Evolutionary conservation across 768 basidiomycete species (phyloP).

Genomic region (Floccularia luteovirens): DNA sequence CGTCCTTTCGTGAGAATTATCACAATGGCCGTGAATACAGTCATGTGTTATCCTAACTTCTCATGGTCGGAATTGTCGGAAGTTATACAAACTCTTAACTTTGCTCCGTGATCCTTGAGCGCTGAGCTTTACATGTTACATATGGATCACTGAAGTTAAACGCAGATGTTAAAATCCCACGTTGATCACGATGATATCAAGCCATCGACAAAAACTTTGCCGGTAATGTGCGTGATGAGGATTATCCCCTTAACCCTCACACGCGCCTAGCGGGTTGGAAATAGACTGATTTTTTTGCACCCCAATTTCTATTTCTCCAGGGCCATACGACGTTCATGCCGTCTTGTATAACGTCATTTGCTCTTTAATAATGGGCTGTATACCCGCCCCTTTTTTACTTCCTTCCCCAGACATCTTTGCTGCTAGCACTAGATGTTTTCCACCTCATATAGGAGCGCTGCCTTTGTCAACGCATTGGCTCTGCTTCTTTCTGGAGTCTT

Average conservation of each 20-base stretch:
- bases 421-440: background rate
- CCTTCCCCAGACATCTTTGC: background rate
- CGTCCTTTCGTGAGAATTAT: background rate
- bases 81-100: background rate
- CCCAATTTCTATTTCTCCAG: background rate
- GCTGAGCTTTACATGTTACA: background rate
- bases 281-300: background rate
- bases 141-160: background rate
- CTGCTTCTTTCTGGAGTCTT: background rate
- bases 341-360: background rate
- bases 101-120: background rate
- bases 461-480: background rate
- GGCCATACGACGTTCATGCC: background rate
- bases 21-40: background rate
- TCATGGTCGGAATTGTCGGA: background rate
- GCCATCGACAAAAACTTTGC: background rate
- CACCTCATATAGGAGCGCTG: background rate
- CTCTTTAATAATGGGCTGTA: too few relatives aligned
- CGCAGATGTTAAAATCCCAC: background rate
- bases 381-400: too few relatives aligned
- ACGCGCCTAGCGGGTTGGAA: too few relatives aligned
- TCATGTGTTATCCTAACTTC: background rate
- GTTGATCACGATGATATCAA: background rate
- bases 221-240: too few relatives aligned
- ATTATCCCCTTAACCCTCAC: too few relatives aligned